Base-by-base conservation (phyloP, 2,329 filamentous ascomycete species). In the Pseudogymnoascus sp. region DNA sequence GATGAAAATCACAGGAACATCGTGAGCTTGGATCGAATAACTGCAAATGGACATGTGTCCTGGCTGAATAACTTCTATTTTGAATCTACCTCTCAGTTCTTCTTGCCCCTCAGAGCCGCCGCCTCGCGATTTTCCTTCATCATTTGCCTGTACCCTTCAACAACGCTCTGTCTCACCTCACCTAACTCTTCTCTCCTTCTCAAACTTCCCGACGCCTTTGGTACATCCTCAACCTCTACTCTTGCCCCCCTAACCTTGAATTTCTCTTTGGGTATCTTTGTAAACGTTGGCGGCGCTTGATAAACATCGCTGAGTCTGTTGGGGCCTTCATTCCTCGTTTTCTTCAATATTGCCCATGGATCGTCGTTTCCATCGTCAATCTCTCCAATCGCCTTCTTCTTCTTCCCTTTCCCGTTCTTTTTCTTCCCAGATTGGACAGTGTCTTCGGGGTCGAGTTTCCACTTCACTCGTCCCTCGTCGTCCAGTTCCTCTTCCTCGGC, bases 111-210 rank as follows among this genome's bases (percentile, higher is more conserved):
- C 29, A 56, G 50, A 42, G 59, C 59, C 8, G 59, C 59, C 6
- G 59, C 63, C 21, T 64, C 35, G 24, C 63, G 53, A 35, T 70
- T 82, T 65, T 78, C 78, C 38, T 80, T 80, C 86, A 91, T 91
- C 78, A 90, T 78, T 67, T 82, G 82, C 65, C 90, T 79, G 73
- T 93, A 93, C 47, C 84, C 81, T 68, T 89, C 87, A 63, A 93
- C 86, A n/a, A 93, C 85, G 62, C 82, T 85, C 72, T 81, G 81
- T 67, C 90, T 80, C 68, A 88, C 85, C 60, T 78, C 82, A n/a
- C 86, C 85, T 64, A 93, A 72, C 75, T 91, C 88, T 72, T 91
- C 89, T 74, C 88, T 81, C 73, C 85, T 81, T 71, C 86, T 82
- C 76, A 93, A 77, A 78, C 87, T 90, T 13, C 88, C 90, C 38